Percentiles rank a stretch among this genome's conserved stretches.
Conservation (phyloP, 2,329 filamentous ascomycete species). For the Trichoderma simmonsii region DNA sequence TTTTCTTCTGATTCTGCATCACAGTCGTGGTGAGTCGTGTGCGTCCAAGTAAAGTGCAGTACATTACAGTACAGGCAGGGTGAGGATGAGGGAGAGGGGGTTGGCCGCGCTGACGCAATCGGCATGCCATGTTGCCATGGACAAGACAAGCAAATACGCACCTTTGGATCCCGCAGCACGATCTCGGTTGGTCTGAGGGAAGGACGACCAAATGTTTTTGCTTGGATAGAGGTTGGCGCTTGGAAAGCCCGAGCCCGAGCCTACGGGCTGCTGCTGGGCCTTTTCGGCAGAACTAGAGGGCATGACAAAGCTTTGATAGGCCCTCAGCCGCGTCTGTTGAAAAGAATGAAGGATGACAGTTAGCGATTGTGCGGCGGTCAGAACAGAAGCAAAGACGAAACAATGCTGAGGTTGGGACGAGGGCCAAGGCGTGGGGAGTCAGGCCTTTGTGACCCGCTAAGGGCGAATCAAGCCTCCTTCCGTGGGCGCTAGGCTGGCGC, state of each 20-base stretch:
- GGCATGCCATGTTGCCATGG: background rate
- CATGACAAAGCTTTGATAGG: slow-evolving; percentile 40
- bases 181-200: slow-evolving; percentile 38
- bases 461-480: slow-evolving; percentile 29
- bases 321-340: slow-evolving; percentile 36
- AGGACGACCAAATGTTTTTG: slow-evolving; percentile 36
- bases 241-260: slow-evolving; percentile 39
- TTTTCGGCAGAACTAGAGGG: slow-evolving; percentile 32
- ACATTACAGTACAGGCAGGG: background rate
- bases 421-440: slow-evolving; percentile 19
- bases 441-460: slow-evolving; percentile 23
- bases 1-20: slow-evolving; percentile 31
- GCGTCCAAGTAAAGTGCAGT: background rate
- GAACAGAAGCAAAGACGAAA: slow-evolving; percentile 11
- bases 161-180: slow-evolving; percentile 45
- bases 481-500: slow-evolving; percentile 33
- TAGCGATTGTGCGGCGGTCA: slow-evolving; percentile 25
- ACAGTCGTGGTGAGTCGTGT: background rate
- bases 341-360: slow-evolving; percentile 19
- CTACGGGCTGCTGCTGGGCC: slow-evolving; percentile 37
- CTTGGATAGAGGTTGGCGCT: slow-evolving; percentile 36
- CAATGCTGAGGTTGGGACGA: slow-evolving; percentile 17
- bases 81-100: background rate
- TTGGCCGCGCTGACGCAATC: background rate
- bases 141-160: slow-evolving; percentile 32